Evolutionary conservation across 2,329 filamentous ascomycete species (phyloP).

Genomic region (Fusarium sp.): DNA sequence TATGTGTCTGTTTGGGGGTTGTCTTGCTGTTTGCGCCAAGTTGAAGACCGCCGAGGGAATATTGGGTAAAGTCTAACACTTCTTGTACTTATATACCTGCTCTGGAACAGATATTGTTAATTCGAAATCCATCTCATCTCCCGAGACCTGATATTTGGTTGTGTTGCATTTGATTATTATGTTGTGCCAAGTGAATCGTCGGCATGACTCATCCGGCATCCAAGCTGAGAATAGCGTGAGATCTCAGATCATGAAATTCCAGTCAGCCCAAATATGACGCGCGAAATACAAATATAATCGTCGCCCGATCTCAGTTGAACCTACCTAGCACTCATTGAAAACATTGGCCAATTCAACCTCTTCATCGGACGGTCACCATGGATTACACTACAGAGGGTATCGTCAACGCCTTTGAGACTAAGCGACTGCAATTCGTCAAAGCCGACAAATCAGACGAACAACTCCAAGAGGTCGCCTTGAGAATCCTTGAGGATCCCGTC

Average conservation of each 20-base stretch:
- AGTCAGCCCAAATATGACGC: accelerated
- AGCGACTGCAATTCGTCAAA: slow-evolving; percentile 5
- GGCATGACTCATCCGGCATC: slow-evolving; percentile 18
- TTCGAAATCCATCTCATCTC: neutral
- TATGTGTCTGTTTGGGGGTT: slow-evolving; percentile 35
- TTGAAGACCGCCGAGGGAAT: slow-evolving; percentile 12
- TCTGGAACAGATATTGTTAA: accelerated
- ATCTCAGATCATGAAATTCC: neutral
- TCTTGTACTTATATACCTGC: no score
- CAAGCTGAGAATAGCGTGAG: neutral
- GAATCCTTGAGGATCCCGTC: slow-evolving; percentile 9
- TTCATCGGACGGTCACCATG: slow-evolving; percentile 51
- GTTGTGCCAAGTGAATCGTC: neutral
- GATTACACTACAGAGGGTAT: slow-evolving; percentile 12
- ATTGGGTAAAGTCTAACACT: neutral
- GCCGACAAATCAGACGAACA: neutral
- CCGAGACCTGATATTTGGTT: neutral
- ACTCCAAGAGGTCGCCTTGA: neutral
- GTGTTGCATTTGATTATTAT: neutral
- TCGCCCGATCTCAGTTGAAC: no score
- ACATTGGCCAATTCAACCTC: accelerated
- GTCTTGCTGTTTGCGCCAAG: slow-evolving; percentile 31
- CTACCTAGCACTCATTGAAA: accelerated
- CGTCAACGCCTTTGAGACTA: slow-evolving; percentile 5
- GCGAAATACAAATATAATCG: neutral